Evolutionary conservation across 2,329 filamentous ascomycete species (phyloP), one percentile per base, ranked within the genome.

Genomic region (Cyanodermella asteris): DNA sequence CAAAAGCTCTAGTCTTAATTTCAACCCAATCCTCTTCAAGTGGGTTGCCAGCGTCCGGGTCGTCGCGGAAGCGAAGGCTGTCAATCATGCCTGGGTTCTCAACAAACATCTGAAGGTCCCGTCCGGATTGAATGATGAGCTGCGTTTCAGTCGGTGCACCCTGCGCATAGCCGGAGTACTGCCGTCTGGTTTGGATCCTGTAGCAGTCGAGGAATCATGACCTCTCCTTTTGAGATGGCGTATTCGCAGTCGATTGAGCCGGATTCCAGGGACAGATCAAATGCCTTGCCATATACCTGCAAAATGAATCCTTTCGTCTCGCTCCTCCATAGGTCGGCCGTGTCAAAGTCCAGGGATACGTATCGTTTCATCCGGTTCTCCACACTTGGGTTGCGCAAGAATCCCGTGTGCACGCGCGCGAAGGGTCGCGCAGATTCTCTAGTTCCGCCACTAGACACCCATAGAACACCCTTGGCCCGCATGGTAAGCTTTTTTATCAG

Each of bases 1-100:
- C 50, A 7, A 35, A 34, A 1, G 46, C 42, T 22, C 38, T 36
- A 2, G 41, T 25, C 15, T 49, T 33, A 5, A 56, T 40, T 28
- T 54, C 47, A 7, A 56, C 36, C 11, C 42, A 33, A 23, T 40
- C 36, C 0, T 25, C 24, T 5, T 28, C 25, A 3, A 44, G 10
- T 1, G 17, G 16, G 11, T 24, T 22, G 11, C 16, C 7, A 16
- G 20, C n/a, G 15, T 24, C 20, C 7, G 22, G n/a, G 5, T 38
- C 38, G 13, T 40, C 34, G 17, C 26, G 28, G 6, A 28, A 41
- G 12, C 16, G 31, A 3, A 47, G 26, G 1, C 35, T 36, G 19
- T 35, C 34, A 9, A 42, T 20, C 20, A 28, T 27, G 15, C 39
- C 35, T 4, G 27, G 30, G 10, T 4, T 20, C 5, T 14, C 7